phyloP scores from a whole-genome alignment of 495 filamentous ascomycete species.

The Penicillium argentinense region DNA sequence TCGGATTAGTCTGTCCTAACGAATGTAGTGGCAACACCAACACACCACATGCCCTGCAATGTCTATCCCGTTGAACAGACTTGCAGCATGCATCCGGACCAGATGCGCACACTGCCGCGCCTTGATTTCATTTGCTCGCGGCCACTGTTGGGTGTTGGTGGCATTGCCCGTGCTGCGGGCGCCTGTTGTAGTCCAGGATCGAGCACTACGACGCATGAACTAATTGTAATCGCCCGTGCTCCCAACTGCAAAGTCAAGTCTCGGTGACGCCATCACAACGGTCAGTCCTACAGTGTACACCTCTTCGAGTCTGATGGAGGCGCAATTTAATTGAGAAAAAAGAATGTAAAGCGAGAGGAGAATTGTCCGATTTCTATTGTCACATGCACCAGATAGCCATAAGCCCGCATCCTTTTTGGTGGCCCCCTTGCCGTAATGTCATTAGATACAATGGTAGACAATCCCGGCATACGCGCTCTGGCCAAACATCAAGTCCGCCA shows the following conservation, averaged over 20 bases:
- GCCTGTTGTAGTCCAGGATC: slow-evolving; percentile 2
- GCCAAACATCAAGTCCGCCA: not conserved
- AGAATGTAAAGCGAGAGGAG: slow-evolving; percentile 49
- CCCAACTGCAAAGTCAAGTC: slow-evolving; percentile 1
- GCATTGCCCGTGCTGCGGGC: not conserved
- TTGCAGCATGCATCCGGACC: slow-evolving; percentile 18
- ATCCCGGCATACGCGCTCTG: slow-evolving; percentile 28
- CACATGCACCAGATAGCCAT: slow-evolving; percentile 44
- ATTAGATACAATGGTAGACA: slow-evolving; percentile 49
- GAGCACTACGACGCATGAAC: slow-evolving; percentile 3
- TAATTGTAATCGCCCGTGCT: slow-evolving; percentile 4
- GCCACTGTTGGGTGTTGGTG: too few species aligned
- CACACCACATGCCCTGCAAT: too few species aligned
- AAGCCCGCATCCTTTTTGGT: slow-evolving; percentile 41
- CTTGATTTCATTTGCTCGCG: slow-evolving; percentile 7
- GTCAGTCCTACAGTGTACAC: slow-evolving; percentile 7
- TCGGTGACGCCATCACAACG: slow-evolving; percentile 10
- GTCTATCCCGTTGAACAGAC: slow-evolving; percentile 5
- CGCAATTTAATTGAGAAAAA: too few species aligned
- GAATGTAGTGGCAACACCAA: too few species aligned
- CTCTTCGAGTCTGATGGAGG: too few species aligned
- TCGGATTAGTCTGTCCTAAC: too few species aligned
- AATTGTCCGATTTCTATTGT: slow-evolving; percentile 49
- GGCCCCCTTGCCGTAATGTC: slow-evolving; percentile 46
- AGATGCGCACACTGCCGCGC: slow-evolving; percentile 11